Evolutionary conservation across 768 basidiomycete genomes (phyloP).

Genomic region (Tephrocybe sp.): DNA sequence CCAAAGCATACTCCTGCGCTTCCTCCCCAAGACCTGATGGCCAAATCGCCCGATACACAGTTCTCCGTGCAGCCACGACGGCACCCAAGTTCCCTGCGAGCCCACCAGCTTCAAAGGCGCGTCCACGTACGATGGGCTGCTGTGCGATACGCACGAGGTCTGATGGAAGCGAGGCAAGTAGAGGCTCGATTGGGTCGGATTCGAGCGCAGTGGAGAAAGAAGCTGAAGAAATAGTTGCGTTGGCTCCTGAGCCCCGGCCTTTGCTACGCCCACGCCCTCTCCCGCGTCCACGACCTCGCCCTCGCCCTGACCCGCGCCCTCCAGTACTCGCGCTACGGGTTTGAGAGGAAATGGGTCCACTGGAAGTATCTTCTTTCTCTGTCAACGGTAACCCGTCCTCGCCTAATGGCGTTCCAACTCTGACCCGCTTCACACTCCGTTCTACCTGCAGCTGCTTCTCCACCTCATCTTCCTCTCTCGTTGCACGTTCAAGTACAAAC

Average conservation of each 20-base stretch:
- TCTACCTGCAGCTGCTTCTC: neutral
- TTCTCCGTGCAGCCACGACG: conserved; percentile 44
- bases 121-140: conserved; percentile 54
- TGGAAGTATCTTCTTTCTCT: too few relatives aligned
- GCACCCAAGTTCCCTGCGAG: conserved; percentile 48
- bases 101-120: conserved; percentile 33
- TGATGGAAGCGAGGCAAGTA: conserved; percentile 29
- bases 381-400: neutral
- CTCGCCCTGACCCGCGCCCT: neutral
- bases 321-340: neutral
- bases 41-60: conserved; percentile 40
- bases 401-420: neutral
- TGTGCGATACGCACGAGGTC: conserved; percentile 41
- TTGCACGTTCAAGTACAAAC: neutral
- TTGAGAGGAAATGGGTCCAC: neutral
- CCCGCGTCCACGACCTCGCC: conserved; percentile 13
- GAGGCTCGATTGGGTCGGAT: conserved; percentile 1
- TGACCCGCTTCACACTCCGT: neutral
- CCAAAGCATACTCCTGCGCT: neutral
- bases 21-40: neutral
- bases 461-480: neutral
- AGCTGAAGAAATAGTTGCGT: neutral
- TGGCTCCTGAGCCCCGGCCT: neutral
- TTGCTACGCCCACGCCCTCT: neutral
- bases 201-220: neutral